Evolutionary conservation across 495 filamentous ascomycete species (phyloP), one percentile per base, ranked within the genome.

Genomic region (Ramalina intermedia): DNA sequence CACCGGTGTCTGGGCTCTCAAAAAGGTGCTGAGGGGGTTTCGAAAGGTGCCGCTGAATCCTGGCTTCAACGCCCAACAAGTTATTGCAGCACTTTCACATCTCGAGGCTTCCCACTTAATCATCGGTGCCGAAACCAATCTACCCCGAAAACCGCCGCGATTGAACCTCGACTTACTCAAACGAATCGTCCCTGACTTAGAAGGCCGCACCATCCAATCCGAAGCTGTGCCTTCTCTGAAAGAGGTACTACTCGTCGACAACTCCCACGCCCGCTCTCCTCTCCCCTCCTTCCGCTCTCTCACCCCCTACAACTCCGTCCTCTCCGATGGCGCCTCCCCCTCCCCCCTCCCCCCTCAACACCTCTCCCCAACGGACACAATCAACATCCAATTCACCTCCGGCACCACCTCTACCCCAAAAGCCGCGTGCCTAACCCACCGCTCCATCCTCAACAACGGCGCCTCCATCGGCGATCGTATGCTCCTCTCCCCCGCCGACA

Each of bases 361-460:
- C 1, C 70, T 96, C 16, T 65, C 69, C 12, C 68, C 76, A 0
- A 58, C 78, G 49, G 91, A 98, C 14, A 78, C 84, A 3, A 79
- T 93, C 40, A 96, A 96, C 61, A 94, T 98, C 54, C 91, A 98
- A 60, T 98, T 96, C 65, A 98, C 91, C 7, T 90, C 84, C 6
- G 91, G 90, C 24, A 98, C 90, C 6, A 98, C 90, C 0, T 81
- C 80, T 1, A 68, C 74, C 59, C 91, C 91, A 2, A 98, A 98
- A 69, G 91, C 91, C 0, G 87, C 90, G 1, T 94, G 87, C 65
- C 73, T 98, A 4, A 81, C 75, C 6, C 91, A 98, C 63, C 73
- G 69, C 7, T 79, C 74, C 11, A 94, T 98, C 52, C 69, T 98
- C 37, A 98, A 98, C 61, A 95, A 95, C 60, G 87, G 88, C 29